phyloP scores from a whole-genome alignment of 495 filamentous ascomycete species.

The Lineolata rhizophorae region DNA sequence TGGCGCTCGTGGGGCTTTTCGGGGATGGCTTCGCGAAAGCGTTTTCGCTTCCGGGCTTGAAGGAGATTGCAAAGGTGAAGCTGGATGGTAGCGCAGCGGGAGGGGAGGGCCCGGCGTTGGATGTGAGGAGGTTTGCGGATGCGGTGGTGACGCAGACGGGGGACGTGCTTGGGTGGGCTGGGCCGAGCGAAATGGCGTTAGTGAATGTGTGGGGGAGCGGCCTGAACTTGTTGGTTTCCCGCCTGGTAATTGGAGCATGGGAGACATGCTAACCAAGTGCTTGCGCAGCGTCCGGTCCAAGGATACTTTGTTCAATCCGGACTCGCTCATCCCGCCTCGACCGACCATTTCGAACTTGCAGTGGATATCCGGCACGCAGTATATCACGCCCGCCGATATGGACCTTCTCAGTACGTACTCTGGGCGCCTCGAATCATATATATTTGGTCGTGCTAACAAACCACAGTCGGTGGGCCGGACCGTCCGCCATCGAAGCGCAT shows the following conservation, averaged over 20 bases:
- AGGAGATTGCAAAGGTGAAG: slow-evolving; percentile 51
- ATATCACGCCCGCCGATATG: slow-evolving; percentile 73
- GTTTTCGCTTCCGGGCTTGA: slow-evolving; percentile 67
- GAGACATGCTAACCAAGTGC: slow-evolving; percentile 17
- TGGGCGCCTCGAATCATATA: neutral
- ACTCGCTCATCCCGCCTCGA: slow-evolving; percentile 46
- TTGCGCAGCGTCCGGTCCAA: slow-evolving; percentile 21
- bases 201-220: slow-evolving; percentile 66
- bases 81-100: no score
- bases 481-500: slow-evolving; percentile 65
- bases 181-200: slow-evolving; percentile 62
- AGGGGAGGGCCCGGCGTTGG: slow-evolving; percentile 38
- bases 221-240: slow-evolving; percentile 24
- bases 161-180: slow-evolving; percentile 70
- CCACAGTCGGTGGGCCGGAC: slow-evolving; percentile 56
- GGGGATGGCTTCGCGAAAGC: slow-evolving; percentile 55
- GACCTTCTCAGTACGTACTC: slow-evolving; percentile 48
- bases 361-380: slow-evolving; percentile 91
- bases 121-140: slow-evolving; percentile 45
- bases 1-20: slow-evolving; percentile 65
- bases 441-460: slow-evolving; percentile 1
- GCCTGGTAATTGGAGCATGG: slow-evolving; percentile 2
- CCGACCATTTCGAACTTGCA: slow-evolving; percentile 93
- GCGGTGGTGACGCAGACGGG: slow-evolving; percentile 51
- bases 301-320: slow-evolving; percentile 59